phyloP scores from a whole-genome alignment of 257 asterid genomes.

The Verbena officinalis region DNA sequence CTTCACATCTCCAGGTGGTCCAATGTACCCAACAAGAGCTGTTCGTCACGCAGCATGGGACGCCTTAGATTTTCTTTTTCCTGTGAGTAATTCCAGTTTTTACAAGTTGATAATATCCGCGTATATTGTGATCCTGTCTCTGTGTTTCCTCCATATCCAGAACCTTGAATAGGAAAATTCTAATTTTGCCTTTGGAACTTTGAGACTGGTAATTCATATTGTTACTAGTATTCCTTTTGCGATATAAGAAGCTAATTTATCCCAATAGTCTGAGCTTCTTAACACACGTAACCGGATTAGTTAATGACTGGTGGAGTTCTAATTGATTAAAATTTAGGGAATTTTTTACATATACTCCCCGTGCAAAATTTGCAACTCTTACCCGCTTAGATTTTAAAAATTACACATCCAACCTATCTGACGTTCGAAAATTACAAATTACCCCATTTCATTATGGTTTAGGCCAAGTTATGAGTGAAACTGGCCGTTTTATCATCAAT shows the following conservation, averaged over 20 bases:
- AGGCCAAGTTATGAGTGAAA: too few relatives aligned
- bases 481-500: too few relatives aligned
- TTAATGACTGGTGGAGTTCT: neutral
- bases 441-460: too few relatives aligned
- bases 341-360: too few relatives aligned
- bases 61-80: conserved; percentile 82
- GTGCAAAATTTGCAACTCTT: too few relatives aligned
- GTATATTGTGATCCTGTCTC: neutral
- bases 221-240: neutral
- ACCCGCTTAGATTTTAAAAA: too few relatives aligned
- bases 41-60: conserved; percentile 99
- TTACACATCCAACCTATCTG: too few relatives aligned
- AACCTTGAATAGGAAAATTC: conserved; percentile 1
- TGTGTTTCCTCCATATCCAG: neutral
- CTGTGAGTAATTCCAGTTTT: conserved; percentile 56
- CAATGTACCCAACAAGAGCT: conserved; percentile 95
- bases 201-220: neutral
- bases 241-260: neutral
- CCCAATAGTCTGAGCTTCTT: neutral
- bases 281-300: neutral
- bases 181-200: neutral
- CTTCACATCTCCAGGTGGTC: conserved; percentile 98
- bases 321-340: neutral
- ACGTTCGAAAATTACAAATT: too few relatives aligned
- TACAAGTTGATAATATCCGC: conserved; percentile 17